A percentile compares a stretch with the other conserved stretches of the same genome.
phyloP scores from a whole-genome alignment of 2,329 filamentous ascomycete species.

The Colletotrichum tropicicola region DNA sequence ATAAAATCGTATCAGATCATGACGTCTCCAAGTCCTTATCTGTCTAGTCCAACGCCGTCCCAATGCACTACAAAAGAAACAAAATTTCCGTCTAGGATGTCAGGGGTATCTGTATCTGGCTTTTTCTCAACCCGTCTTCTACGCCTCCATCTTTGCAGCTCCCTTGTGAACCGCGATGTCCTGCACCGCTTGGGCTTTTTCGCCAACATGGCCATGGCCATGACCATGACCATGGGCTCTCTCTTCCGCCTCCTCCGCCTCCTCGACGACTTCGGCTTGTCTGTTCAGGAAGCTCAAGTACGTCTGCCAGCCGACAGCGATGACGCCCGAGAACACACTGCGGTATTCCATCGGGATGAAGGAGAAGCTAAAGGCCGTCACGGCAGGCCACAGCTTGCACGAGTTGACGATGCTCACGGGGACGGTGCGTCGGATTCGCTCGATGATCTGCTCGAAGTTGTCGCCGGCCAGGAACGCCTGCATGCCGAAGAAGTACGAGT shows the following conservation, averaged over 20 bases:
- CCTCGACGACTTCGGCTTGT: conserved; percentile 65
- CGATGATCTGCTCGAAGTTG: conserved; percentile 68
- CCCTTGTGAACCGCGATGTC: neutral
- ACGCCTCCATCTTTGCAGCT: conserved; percentile 21
- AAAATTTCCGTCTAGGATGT: neutral
- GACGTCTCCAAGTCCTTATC: conserved; percentile 17
- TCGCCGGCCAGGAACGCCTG: conserved; percentile 81
- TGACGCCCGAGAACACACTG: conserved; percentile 79
- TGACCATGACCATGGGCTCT: neutral
- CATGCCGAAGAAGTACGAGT: conserved; percentile 82
- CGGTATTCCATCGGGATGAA: conserved; percentile 83
- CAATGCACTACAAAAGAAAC: conserved; percentile 21
- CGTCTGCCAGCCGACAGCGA: conserved; percentile 92
- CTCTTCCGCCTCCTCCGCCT: conserved; percentile 11
- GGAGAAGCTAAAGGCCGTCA: conserved; percentile 88
- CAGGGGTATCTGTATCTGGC: neutral
- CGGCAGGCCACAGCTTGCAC: conserved; percentile 87
- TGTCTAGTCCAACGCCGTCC: conserved; percentile 16
- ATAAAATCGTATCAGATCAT: conserved; percentile 21
- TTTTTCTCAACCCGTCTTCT: neutral
- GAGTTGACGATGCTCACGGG: conserved; percentile 81
- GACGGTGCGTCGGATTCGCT: conserved; percentile 79
- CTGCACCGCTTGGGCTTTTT: conserved; percentile 15
- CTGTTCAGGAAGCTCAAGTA: conserved; percentile 86
- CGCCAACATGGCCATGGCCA: neutral